Base-by-base conservation (phyloP, 495 filamentous ascomycete genomes). In the Penicillium daleae region DNA sequence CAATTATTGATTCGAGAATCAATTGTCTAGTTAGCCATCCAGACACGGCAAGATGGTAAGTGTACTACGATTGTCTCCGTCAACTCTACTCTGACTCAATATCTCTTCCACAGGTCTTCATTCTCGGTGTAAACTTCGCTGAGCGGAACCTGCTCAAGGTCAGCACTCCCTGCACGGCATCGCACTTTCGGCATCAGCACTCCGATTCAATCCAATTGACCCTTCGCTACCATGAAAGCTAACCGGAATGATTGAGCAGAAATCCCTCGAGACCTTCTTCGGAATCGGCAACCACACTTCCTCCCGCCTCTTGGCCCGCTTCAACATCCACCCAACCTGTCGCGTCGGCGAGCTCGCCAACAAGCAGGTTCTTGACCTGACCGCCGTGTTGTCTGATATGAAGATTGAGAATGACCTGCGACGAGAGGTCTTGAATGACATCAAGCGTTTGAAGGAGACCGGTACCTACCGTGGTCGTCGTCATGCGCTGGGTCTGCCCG, bases 391-490 rank as follows among this genome's bases (percentile, higher is more conserved):
- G 40, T 91, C 93, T 7, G 88, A 87, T 12, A 93, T 99, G 93
- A 96, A 89, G 44, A 92, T 97, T 62, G 96, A 98, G 74, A 97
- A 91, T 68, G 93, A 99, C 66, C 80, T 96, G 61, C 80, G 87
- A 71, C 82, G 88, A 73, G 80, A 91, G 56, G 66, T 97, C 42
- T 77, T 86, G 66, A 92, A 97, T 32, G 91, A 98, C 70, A 96
- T 99, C 66, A 84, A 83, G 69, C 83, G 95, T 35, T 70, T 99
- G 74, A 88, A 89, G 71, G 93, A 97, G 74, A 97, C 96, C 78
- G 94, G 94, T 35, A 87, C 90, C 13, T 96, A 97, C 76, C 81
- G 96, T 39, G 95, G 95, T 57, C 86, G 91, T 73, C 80, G 96
- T 63, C 95, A 99, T 83, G 94, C 93, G 40, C 89, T 96, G 86